Evolutionary conservation across 2,329 filamentous ascomycete genomes (phyloP).

Genomic region (Capronia coronata): DNA sequence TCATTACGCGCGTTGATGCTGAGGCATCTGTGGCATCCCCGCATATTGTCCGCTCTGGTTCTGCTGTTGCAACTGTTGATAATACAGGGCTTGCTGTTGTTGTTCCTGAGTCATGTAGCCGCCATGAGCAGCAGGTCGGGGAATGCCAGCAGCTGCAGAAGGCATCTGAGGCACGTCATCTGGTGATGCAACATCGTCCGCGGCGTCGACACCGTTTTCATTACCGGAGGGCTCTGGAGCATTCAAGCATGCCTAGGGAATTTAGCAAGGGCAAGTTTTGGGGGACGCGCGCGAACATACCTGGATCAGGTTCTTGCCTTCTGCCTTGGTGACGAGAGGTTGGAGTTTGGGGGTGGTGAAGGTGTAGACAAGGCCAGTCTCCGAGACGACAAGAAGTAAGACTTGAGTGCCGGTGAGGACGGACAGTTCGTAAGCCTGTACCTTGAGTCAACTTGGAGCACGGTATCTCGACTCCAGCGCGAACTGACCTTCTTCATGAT

Average conservation of each 20-base stretch:
- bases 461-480: conserved; percentile 20
- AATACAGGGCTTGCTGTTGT: conserved; percentile 73
- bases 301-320: conserved; percentile 99
- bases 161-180: conserved; percentile 81
- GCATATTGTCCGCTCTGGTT: conserved; percentile 63
- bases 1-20: conserved; percentile 60
- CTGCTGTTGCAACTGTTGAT: conserved; percentile 71
- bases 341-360: conserved; percentile 98
- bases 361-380: conserved; percentile 95
- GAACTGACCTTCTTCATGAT: conserved; percentile 98
- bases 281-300: conserved; percentile 47
- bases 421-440: conserved; percentile 89
- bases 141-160: conserved; percentile 60
- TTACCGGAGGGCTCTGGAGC: conserved; percentile 83
- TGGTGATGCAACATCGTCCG: conserved; percentile 76
- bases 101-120: conserved; percentile 62
- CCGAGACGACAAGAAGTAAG: conserved; percentile 88
- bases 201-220: conserved; percentile 73
- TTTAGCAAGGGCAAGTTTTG: conserved; percentile 15
- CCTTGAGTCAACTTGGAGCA: conserved; percentile 9
- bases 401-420: conserved; percentile 98
- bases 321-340: conserved; percentile 93
- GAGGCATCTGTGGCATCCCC: conserved; percentile 71
- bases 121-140: conserved; percentile 53
- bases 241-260: conserved; percentile 83